Base-by-base conservation (phyloP, 2,329 filamentous ascomycete species). In the Diaporthe velutina region DNA sequence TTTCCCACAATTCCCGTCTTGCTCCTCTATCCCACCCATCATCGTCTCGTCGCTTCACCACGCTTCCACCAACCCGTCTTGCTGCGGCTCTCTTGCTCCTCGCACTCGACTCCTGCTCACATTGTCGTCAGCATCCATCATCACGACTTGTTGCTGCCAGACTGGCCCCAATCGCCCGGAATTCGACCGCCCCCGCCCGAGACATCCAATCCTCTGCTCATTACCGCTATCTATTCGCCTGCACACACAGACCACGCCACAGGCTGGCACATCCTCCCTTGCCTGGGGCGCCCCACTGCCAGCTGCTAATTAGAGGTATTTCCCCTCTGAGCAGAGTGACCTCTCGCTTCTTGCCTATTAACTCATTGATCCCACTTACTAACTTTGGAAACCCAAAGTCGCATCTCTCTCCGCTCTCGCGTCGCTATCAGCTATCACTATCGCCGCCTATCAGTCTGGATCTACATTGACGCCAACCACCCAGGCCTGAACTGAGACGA, bases 41-140 rank as follows among this genome's bases (percentile, higher is more conserved):
- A 50, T 38, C 70, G 35, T 52, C 35, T 48, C 30, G 30, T 74
- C 60, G 55, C 42, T 71, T 52, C 71, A 70, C 52, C 45, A 61
- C 70, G 40, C 58, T 58, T 17, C 60, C 66, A 75, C 57, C 71
- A 48, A 74, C 66, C 75, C 64, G 74, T 71, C 73, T 67, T 52
- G 67, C 77, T 77, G 75, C 76, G 75, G 71, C 73, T 76, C 72
- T 61, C 50, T 40, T 35, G 76, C 70, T 76, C 76, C 58, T 70
- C 54, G 33, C 48, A 8, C 22, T 33, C 33, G 35, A 52, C 61
- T 50, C 45, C 19, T 40, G 17, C 61, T 60, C 19, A 60, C 61
- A 60, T 15, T 33, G 55, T 33, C n/a, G 17, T 19, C 50, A 58
- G 35, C 61, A 28, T 42, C n/a, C 22, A 30, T 42, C 19, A 28